Evolutionary conservation across 306 rosid species (phyloP).

Genomic region (Nissolia schottii): DNA sequence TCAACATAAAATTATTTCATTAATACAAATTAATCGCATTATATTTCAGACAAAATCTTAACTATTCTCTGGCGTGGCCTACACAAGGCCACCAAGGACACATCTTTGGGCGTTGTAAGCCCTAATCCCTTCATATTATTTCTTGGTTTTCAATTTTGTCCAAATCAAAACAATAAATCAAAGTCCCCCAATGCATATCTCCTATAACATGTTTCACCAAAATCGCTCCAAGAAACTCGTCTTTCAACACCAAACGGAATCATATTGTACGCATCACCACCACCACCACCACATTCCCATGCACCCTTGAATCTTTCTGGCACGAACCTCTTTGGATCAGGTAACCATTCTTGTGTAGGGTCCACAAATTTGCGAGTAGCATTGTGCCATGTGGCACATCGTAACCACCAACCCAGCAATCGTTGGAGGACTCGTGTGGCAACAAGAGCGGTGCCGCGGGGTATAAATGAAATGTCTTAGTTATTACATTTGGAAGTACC

Average conservation of each 20-base stretch:
- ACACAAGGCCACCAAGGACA: constrained; percentile 31
- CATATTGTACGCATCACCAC: not conserved
- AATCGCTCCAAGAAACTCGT: constrained; percentile 36
- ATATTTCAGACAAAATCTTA: not conserved
- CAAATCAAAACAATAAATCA: constrained; percentile 38
- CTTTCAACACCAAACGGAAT: constrained; percentile 53
- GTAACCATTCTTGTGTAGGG: constrained; percentile 31
- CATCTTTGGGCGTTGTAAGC: constrained; percentile 14
- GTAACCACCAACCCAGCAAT: constrained; percentile 35
- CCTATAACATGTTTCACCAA: constrained; percentile 23
- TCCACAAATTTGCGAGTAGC: constrained; percentile 42
- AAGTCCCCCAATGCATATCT: constrained; percentile 20
- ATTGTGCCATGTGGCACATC: constrained; percentile 39
- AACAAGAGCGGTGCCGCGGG: constrained; percentile 27
- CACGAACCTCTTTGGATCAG: constrained; percentile 25
- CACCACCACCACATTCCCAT: not conserved
- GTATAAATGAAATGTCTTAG: constrained; percentile 39
- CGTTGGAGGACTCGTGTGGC: constrained; percentile 36
- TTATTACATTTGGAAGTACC: constrained; percentile 28
- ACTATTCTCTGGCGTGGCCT: constrained; percentile 19
- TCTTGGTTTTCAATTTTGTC: not conserved
- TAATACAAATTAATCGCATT: too few relatives aligned
- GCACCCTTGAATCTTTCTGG: constrained; percentile 47
- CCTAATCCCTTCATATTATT: constrained; percentile 33
- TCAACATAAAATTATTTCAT: too few relatives aligned